phyloP scores from a whole-genome alignment of 441 rosid species.

The Macaranga tanarius region DNA sequence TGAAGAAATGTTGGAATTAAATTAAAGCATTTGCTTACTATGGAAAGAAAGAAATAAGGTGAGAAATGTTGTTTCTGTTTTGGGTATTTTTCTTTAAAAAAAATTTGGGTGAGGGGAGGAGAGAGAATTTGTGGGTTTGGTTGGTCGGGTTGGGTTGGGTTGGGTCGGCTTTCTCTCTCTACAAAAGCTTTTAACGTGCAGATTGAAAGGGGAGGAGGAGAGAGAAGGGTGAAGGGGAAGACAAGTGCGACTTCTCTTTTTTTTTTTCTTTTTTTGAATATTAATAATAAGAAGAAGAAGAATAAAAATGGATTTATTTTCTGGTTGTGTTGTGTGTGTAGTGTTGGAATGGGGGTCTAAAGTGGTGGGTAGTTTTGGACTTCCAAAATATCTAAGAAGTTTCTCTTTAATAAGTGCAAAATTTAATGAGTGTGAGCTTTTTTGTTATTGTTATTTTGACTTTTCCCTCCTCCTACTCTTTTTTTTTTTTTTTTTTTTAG shows the following conservation, averaged over 20 bases:
- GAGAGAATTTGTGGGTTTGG: slow-evolving; percentile 13
- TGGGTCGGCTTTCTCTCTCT: slow-evolving; percentile 19
- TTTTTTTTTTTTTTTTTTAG: too few relatives aligned
- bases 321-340: neutral
- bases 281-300: too few relatives aligned
- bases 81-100: neutral
- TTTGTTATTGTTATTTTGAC: neutral
- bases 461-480: too few relatives aligned
- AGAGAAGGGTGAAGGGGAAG: slow-evolving; percentile 14
- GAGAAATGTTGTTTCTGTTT: slow-evolving; percentile 8
- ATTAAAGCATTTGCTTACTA: too few relatives aligned
- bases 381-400: neutral
- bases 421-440: too few relatives aligned
- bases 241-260: slow-evolving; percentile 15
- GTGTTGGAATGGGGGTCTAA: slow-evolving; percentile 1
- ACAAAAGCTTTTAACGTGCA: slow-evolving; percentile 25
- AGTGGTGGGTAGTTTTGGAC: neutral
- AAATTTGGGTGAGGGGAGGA: neutral
- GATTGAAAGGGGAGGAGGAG: slow-evolving; percentile 5
- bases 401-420: neutral
- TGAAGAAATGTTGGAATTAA: neutral
- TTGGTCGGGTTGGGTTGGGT: neutral
- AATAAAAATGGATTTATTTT: neutral
- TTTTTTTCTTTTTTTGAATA: too few relatives aligned
- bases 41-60: neutral